phyloP scores from a whole-genome alignment of 768 basidiomycete genomes.

The Fistulinella prunicolor region DNA sequence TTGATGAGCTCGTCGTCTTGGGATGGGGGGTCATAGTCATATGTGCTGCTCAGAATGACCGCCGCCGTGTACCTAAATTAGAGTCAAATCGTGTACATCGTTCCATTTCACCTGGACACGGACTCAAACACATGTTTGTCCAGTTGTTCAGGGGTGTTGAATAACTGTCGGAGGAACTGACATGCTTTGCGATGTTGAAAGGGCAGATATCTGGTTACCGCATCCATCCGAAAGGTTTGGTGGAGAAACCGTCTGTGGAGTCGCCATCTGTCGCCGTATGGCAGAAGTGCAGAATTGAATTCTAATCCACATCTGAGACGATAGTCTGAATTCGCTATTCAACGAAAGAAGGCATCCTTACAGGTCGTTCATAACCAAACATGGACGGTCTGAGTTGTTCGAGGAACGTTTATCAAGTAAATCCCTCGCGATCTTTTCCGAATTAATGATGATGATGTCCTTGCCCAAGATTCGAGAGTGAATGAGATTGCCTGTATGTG shows the following conservation, averaged over 20 bases:
- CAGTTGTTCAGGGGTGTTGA: conserved; percentile 30
- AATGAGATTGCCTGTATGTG: conserved; percentile 26
- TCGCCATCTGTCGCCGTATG: background rate
- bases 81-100: background rate
- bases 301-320: conserved; percentile 9
- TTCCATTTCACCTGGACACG: background rate
- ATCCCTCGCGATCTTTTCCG: conserved; percentile 5
- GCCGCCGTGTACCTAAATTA: conserved; percentile 7
- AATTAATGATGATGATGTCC: conserved; percentile 37
- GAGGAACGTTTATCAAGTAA: conserved; percentile 37
- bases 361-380: conserved; percentile 14
- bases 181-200: conserved; percentile 29
- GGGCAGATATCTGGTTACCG: conserved; percentile 22
- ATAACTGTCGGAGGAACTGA: conserved; percentile 28
- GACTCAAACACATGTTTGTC: conserved; percentile 32
- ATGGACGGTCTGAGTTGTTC: conserved; percentile 50
- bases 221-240: conserved; percentile 16
- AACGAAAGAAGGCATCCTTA: background rate
- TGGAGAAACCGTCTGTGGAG: conserved; percentile 23
- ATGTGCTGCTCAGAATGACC: conserved; percentile 2
- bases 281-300: conserved; percentile 9
- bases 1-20: conserved; percentile 5
- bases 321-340: background rate
- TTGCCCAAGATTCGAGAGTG: conserved; percentile 40
- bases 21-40: conserved; percentile 11